Evolutionary conservation across 352 stramenopile species (phyloP), one percentile per base, ranked within the genome.

Genomic region (Hyaloperonospora brassicae): DNA sequence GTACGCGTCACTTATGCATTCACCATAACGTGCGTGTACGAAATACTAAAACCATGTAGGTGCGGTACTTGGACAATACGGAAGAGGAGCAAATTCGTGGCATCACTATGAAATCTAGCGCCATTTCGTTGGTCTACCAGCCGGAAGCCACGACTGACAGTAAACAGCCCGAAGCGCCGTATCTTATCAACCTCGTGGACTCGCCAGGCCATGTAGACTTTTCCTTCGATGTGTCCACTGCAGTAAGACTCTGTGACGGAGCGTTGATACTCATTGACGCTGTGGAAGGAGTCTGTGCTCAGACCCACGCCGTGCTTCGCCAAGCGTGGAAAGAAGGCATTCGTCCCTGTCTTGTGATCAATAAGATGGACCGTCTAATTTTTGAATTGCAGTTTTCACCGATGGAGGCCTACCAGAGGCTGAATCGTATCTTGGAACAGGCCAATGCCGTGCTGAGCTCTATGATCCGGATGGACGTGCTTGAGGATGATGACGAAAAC

Each of bases 81-180:
- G 87, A 95, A 58, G 89, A 97, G 50, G 90, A 97, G 64, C 95
- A 98, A 72, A 73, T 88, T 17, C 84, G 96, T 38, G 96, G 96
- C 44, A 98, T 98, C 63, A 98, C 96, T 2, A 98, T 98, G 93
- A 95, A 97, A 67, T 90, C 86, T 34, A 97, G 86, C 35, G 92
- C 93, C 41, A 98, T 98, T 74, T 97, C 91, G 39, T 70, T 98
- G 38, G 63, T 96, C 35, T 97, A 97, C 66, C 51, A 72, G 17
- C 71, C 88, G 71, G 67, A 86, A 17, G 17, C 17, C 17, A 17
- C 17, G 17, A 17, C 17, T 17, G 17, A 17, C 17, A 17, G 17
- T 17, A 17, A 17, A 17, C 17, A 17, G 17, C 17, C 17, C 3
- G 64, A 76, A 21, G 58, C 62, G 47, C 81, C 83, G 38, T 97